Conservation (phyloP, 2,329 filamentous ascomycete genomes). For the Mariannaea elegans region DNA sequence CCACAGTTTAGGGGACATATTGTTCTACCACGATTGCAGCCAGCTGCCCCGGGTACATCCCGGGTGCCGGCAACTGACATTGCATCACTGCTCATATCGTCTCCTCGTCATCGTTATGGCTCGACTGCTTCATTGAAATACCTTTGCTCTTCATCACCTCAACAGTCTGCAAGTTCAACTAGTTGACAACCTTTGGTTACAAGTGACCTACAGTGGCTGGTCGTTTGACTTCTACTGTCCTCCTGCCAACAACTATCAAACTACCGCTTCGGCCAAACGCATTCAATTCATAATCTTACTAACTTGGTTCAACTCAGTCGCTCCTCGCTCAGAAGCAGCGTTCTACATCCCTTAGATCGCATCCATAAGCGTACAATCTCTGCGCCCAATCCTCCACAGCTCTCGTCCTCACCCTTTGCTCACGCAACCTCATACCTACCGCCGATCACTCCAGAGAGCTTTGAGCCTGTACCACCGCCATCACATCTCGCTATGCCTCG, state of each 20-base stretch:
- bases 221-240: neutral
- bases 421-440: slow-evolving; percentile 31
- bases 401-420: slow-evolving; percentile 29
- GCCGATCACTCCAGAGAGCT: slow-evolving; percentile 25
- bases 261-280: neutral
- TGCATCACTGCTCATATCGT: slow-evolving; percentile 20
- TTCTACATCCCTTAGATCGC: slow-evolving; percentile 36
- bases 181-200: neutral
- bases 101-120: slow-evolving; percentile 9
- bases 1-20: neutral
- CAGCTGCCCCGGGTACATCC: neutral
- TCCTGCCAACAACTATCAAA: neutral
- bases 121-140: neutral
- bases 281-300: neutral
- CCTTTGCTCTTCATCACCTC: neutral
- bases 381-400: slow-evolving; percentile 54
- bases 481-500: slow-evolving; percentile 26
- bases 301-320: slow-evolving; percentile 2
- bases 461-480: slow-evolving; percentile 27
- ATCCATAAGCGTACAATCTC: slow-evolving; percentile 61
- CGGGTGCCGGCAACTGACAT: neutral
- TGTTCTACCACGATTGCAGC: neutral
- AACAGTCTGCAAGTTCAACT: neutral
- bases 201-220: neutral
- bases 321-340: slow-evolving; percentile 8